Base-by-base conservation (phyloP, 2,329 filamentous ascomycete genomes). In the Dactylella cylindrospora region DNA sequence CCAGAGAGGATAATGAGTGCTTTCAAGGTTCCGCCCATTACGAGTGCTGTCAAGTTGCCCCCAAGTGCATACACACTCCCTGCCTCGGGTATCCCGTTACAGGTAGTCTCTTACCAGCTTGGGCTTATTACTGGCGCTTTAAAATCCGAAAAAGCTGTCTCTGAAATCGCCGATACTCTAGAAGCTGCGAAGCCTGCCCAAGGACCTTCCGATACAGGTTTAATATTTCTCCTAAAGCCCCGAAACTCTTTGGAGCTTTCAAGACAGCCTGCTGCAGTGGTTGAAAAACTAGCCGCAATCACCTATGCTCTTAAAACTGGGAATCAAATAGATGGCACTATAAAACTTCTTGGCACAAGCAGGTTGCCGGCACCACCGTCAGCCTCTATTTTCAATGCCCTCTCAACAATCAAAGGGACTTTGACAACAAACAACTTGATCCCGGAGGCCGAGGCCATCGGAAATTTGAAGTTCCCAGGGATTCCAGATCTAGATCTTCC, bases 271-370 rank as follows among this genome's bases (percentile, higher is more conserved):
- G n/a, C 23, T 1, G 57, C 57, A 2, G 40, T 62, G 12, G 40
- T 49, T 1, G 55, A 53, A 20, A 61, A 61, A 17, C 17, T 61
- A 5, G 55, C 55, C 5, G 55, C 55, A 5, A 29, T 61, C 0
- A 62, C 57, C 12, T 53, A 50, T 35, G 49, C 31, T 5, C 13
- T 54, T 8, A 54, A 62, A 12, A 62, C 49, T 8, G 43, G 47
- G n/a, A 39, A 26, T 19, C 36, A 47, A 7, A 44, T 62, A 10
- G 36, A 44, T 47, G 38, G 43, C 35, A 29, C 36, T 15, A 35
- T 32, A 13, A 62, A 62, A 32, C 49, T 62, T 26, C 26, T 62
- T 2, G 57, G 57, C 23, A 49, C 49, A 2, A 32, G 57, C 5
- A 43, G 47, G 19, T 28, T 62, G 15, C 57, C 49, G 8, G 43